Base-by-base conservation (phyloP, 495 filamentous ascomycete genomes). In the Aspergillus affinis region DNA sequence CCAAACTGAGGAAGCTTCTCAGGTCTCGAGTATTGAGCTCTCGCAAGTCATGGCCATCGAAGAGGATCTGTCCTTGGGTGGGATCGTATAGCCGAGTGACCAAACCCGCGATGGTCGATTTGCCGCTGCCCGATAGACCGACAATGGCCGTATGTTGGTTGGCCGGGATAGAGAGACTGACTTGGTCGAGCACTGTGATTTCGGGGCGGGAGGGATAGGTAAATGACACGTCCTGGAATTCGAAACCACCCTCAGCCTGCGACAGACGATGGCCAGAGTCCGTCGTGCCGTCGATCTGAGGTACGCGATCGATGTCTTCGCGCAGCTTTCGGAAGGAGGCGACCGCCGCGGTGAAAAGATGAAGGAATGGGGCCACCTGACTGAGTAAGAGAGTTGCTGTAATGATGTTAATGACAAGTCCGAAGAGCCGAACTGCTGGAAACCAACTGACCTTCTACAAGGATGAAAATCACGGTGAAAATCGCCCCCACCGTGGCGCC, bases 121-220 rank as follows among this genome's bases (percentile, higher is more conserved):
- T 91, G n/a, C 88, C 88, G 59, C 82, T 85, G 20, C 88, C 88
- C 15, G 87, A 89, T 12, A 86, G 72, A 17, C 88, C 88, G 7
- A 90, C 85, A 46, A 91, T 79, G 1, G 86, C 88, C 1, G 88
- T 87, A 41, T 79, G 75, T 60, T 86, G 82, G 46, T 81, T 81
- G 3, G 82, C 76, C 9, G 81, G 79, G 15, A 90, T 78, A 0
- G 66, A 72, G 7, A 89, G 59, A 48, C 71, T 77, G 21, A 89
- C 65, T n/a, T 82, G 65, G 27, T 74, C 66, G 30, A 76, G 66
- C 0, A 89, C 80, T 44, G 78, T 83, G 32, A 85, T 69, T 41
- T 86, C 80, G 2, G 85, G 80, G 27, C 88, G 74, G 7, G 85
- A 82, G 4, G 88, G 85, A 61, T 91, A 92, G 0, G 68, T 73